Evolutionary conservation across 2,329 filamentous ascomycete genomes (phyloP), one percentile per base, ranked within the genome.

Genomic region (Didymella keratinophila): DNA sequence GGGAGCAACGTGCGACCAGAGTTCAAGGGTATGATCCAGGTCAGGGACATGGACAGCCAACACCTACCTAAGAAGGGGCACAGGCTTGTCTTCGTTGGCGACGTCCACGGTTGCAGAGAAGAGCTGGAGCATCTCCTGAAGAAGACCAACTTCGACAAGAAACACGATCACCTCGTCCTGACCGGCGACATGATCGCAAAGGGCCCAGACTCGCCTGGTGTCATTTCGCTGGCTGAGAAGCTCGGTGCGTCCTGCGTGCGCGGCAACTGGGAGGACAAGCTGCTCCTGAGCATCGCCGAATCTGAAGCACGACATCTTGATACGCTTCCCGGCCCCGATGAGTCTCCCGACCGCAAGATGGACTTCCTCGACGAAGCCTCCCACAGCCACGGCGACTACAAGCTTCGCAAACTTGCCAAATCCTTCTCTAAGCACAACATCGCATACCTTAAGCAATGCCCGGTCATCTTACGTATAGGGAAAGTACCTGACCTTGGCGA

Each of bases 211-310:
- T 94, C 91, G 30, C 71, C 83, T 0, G 92, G 89, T 36, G 91
- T 97, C 0, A 83, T 98, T 46, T 86, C 89, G 57, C 82, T 93
- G 41, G 89, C 92, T 36, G 90, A 92, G 74, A 78, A 84, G 14
- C 79, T 94, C 36, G 85, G 86, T 49, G 93, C 94, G 21, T 91
- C 89, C 28, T 91, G 87, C 62, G 92, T 98, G 9, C 88, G 94
- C 49, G 95, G 95, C 18, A 97, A 97, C 78, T 91, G 97, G 78
- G 95, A 99, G 74, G 93, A 98, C 74, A 85, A 88, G 21, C 83
- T 97, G 20, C 83, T 98, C n/a, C 83, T 89, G 9, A 84, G 87
- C 1, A 85, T 87, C 60, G 80, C 81, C 27, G 76, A 82, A 42
- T 67, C 71, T 11, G 54, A 62, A 51, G 49, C 59, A n/a, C 59